Conservation (phyloP, 2,329 filamentous ascomycete species). For the Colletotrichum sojae region DNA sequence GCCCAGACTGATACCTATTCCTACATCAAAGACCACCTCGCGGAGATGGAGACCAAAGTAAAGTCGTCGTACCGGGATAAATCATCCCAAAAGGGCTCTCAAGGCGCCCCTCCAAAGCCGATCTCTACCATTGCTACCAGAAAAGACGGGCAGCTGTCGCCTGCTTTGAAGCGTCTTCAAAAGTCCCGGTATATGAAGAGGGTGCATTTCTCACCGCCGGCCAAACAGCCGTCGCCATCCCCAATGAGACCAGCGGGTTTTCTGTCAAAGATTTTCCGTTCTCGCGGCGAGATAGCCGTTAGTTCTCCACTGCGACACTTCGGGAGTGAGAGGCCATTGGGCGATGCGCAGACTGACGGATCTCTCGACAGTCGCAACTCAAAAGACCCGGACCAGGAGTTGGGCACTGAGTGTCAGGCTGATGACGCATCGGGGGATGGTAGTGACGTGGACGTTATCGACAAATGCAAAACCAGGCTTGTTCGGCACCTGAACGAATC, state of each 20-base stretch:
- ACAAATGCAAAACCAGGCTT: conserved; percentile 18
- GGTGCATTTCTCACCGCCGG: conserved; percentile 30
- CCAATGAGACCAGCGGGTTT: conserved; percentile 12
- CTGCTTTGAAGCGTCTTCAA: conserved; percentile 34
- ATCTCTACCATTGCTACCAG: background rate
- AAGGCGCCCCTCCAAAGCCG: background rate
- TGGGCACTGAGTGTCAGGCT: background rate
- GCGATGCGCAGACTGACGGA: conserved; percentile 21
- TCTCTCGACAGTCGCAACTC: conserved; percentile 12
- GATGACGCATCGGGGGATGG: conserved; percentile 23
- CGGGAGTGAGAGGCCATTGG: conserved; percentile 3
- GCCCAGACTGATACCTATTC: conserved; percentile 28
- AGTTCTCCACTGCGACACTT: conserved; percentile 12
- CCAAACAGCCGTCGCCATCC: conserved; percentile 3
- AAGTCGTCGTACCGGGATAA: background rate
- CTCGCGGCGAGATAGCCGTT: background rate
- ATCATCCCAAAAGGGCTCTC: background rate
- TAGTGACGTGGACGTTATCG: conserved; percentile 11
- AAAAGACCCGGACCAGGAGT: background rate
- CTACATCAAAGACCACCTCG: conserved; percentile 28
- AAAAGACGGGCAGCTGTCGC: conserved; percentile 20
- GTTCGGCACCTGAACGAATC: conserved; percentile 25
- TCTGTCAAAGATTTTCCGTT: conserved; percentile 24
- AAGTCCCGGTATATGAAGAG: conserved; percentile 33
- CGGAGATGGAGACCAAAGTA: conserved; percentile 27